Evolutionary conservation across 2,329 filamentous ascomycete genomes (phyloP), one percentile per base, ranked within the genome.

Genomic region (Alternaria sp.): DNA sequence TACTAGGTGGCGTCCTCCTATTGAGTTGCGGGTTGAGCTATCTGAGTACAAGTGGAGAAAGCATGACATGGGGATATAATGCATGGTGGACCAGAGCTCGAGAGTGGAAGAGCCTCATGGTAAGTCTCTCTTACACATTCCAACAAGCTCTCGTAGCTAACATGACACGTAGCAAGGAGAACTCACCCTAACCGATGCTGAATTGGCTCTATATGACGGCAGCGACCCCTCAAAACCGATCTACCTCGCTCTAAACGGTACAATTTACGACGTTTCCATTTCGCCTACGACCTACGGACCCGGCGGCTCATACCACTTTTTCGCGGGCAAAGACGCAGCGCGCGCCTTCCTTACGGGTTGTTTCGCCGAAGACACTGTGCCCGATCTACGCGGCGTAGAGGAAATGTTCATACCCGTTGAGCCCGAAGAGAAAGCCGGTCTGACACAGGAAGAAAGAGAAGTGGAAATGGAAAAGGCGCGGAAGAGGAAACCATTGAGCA

Each of bases 311-410:
- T 99, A 99, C 84, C 86, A 90, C 74, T 90, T 91, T 82, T 97
- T 99, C 80, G 88, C 93, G 0, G 96, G 95, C 64, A 86, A 86
- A 66, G 96, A 99, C 81, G 94, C 95, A 32, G 89, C 91, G 13
- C 90, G 96, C 52, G 93, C 90, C 19, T 99, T 93, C 80, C 89
- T 99, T 19, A 98, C 96, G 3, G 93, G 93, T 17, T 99, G 96
- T 80, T 99, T 99, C 82, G 83, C 88, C 43, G 90, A 93, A 67
- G 96, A 99, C 83, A 84, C 90, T 30, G 96, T 90, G 2, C 86
- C 91, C 4, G 96, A 99, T 82, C 83, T 97, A 78, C 88, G 92
- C 65, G 96, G 96, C 49, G 90, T 93, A 5, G 96, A 98, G 82
- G 87, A 90, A 67, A 96, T 96, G 87, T 98, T 89, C 81, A 79